Evolutionary conservation across 306 rosid genomes (phyloP).

Genomic region (Prunus persica): DNA sequence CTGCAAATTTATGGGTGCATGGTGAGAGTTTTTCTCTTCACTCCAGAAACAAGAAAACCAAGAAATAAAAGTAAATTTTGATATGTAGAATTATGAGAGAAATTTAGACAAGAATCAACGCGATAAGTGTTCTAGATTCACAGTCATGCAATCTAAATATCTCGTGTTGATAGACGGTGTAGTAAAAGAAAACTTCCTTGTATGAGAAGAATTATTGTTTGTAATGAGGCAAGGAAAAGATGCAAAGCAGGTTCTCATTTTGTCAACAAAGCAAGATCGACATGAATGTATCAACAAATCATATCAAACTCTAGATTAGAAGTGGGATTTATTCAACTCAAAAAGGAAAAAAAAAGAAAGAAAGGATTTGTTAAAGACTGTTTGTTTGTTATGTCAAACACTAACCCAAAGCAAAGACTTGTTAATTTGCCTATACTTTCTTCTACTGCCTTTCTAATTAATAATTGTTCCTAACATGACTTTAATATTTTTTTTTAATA

Average conservation of each 20-base stretch:
- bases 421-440: neutral
- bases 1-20: too few relatives aligned
- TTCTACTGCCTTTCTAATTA: neutral
- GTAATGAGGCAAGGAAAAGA: neutral
- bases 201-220: neutral
- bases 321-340: neutral
- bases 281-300: constrained; percentile 6
- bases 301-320: neutral
- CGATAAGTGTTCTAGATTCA: too few relatives aligned
- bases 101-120: too few relatives aligned
- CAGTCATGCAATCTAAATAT: too few relatives aligned
- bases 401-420: neutral
- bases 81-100: too few relatives aligned
- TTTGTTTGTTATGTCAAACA: neutral
- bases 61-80: too few relatives aligned
- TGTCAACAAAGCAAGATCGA: constrained; percentile 4
- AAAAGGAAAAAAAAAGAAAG: neutral
- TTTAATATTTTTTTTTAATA: neutral
- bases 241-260: neutral
- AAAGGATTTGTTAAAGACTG: neutral
- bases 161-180: too few relatives aligned
- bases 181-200: too few relatives aligned
- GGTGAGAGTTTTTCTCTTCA: too few relatives aligned
- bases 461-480: neutral
- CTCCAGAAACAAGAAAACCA: too few relatives aligned